Evolutionary conservation across 352 stramenopile genomes (phyloP).

Genomic region (Globisporangium paroecandrum): DNA sequence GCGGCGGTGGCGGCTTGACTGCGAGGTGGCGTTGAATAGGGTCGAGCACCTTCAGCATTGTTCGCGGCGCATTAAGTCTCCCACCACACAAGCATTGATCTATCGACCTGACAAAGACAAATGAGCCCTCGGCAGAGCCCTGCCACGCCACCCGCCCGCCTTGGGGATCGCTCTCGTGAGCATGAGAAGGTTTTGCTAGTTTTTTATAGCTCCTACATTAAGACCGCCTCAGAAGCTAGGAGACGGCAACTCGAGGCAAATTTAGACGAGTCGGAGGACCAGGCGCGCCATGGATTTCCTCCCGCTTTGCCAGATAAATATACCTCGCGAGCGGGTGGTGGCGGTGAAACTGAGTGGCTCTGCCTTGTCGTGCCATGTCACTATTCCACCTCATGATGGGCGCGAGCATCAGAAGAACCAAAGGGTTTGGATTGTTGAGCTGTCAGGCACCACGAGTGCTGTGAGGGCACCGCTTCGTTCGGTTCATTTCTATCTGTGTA

Average conservation of each 20-base stretch:
- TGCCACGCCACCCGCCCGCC: neutral
- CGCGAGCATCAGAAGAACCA: neutral
- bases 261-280: neutral
- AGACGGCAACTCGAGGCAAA: neutral
- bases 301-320: slow-evolving; percentile 2
- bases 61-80: slow-evolving; percentile 7
- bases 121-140: neutral
- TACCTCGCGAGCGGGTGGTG: neutral
- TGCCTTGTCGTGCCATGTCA: slow-evolving; percentile 15
- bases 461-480: neutral
- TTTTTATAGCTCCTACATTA: neutral
- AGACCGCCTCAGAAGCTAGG: neutral
- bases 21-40: neutral
- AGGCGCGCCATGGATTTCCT: slow-evolving; percentile 4
- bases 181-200: neutral
- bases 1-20: neutral
- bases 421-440: neutral
- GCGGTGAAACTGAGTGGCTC: neutral
- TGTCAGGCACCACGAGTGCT: neutral
- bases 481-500: neutral
- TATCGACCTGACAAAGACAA: slow-evolving; percentile 14
- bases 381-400: neutral
- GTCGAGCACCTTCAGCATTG: slow-evolving; percentile 4
- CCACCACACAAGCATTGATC: slow-evolving; percentile 1
- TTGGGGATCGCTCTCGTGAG: neutral